Percentiles rank a stretch among this genome's conserved stretches.
Conservation (phyloP, 2,329 filamentous ascomycete genomes). For the Clonostachys sp. region DNA sequence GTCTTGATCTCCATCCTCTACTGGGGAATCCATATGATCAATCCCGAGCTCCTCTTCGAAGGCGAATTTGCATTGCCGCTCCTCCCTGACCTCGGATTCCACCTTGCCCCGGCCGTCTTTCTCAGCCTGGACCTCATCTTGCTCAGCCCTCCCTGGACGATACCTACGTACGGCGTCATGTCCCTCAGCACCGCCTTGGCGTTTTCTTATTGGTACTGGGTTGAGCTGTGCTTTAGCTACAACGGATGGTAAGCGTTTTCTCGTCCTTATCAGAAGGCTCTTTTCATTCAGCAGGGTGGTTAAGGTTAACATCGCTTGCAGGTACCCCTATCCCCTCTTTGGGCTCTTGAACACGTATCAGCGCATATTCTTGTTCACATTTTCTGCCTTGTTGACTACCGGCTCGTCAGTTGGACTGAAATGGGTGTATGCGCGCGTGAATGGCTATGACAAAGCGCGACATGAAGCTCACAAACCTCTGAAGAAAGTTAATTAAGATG, state of each 20-base stretch:
- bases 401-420: conserved; percentile 64
- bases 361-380: conserved; percentile 63
- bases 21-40: conserved; percentile 61
- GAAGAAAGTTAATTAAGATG: conserved; percentile 14
- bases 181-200: conserved; percentile 53
- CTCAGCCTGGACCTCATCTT: conserved; percentile 62
- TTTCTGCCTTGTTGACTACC: conserved; percentile 69
- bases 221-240: conserved; percentile 64
- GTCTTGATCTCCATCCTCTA: conserved; percentile 68
- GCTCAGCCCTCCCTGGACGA: conserved; percentile 69
- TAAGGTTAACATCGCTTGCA: conserved; percentile 16
- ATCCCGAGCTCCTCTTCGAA: conserved; percentile 46
- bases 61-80: conserved; percentile 51
- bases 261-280: background rate
- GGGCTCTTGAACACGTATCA: conserved; percentile 60
- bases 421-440: conserved; percentile 63
- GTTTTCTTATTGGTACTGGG: conserved; percentile 71
- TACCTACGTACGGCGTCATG: conserved; percentile 55
- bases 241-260: conserved; percentile 54
- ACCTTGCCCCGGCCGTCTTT: conserved; percentile 61
- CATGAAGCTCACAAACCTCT: conserved; percentile 18
- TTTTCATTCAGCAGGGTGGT: background rate
- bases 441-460: conserved; percentile 43
- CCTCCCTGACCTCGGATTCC: conserved; percentile 58
- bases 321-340: conserved; percentile 87